These are phyloP conservation scores for Taphrina populina DNA, from an alignment of 1,139 yeast genomes.

Conservation along the genomic window DNA sequence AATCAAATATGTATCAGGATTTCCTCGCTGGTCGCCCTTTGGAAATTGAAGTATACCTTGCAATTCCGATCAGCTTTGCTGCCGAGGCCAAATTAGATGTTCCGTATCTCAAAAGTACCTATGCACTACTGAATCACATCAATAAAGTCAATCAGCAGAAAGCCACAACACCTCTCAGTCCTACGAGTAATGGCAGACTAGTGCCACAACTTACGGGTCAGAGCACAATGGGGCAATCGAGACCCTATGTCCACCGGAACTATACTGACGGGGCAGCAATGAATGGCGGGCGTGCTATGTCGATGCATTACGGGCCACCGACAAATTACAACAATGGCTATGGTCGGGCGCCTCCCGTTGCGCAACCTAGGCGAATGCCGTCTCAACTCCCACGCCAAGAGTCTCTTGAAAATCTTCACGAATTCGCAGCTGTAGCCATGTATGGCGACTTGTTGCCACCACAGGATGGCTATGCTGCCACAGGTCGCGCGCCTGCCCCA, in stretches of 20 bases:
- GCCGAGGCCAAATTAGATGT: constrained; percentile 55
- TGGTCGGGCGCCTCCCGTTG: constrained; percentile 9
- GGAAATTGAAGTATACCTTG: constrained; percentile 69
- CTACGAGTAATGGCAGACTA: neutral
- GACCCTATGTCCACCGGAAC: constrained; percentile 2
- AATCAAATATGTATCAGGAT: constrained; percentile 62
- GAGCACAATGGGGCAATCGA: constrained; percentile 13
- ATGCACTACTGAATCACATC: constrained; percentile 52
- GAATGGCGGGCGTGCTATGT: constrained; percentile 18
- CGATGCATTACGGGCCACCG: constrained; percentile 28
- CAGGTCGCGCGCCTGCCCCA: neutral
- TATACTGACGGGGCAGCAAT: constrained; percentile 5
- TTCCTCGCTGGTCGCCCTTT: constrained; percentile 67
- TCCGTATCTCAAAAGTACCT: constrained; percentile 60
- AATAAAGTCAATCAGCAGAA: constrained; percentile 36
- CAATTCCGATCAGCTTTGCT: constrained; percentile 67
- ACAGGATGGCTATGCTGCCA: constrained; percentile 24
- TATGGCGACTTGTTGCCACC: constrained; percentile 33
- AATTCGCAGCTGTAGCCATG: constrained; percentile 39
- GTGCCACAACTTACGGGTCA: constrained; percentile 31
- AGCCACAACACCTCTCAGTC: constrained; percentile 9
- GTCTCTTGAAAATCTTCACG: constrained; percentile 38
- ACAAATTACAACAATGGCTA: constrained; percentile 29
- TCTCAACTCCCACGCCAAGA: constrained; percentile 32
- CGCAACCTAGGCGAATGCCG: constrained; percentile 4